Evolutionary conservation across 1,139 yeast genomes (phyloP), one percentile per base, ranked within the genome.

Genomic region (Zhuliangozyma parablackwelliae): DNA sequence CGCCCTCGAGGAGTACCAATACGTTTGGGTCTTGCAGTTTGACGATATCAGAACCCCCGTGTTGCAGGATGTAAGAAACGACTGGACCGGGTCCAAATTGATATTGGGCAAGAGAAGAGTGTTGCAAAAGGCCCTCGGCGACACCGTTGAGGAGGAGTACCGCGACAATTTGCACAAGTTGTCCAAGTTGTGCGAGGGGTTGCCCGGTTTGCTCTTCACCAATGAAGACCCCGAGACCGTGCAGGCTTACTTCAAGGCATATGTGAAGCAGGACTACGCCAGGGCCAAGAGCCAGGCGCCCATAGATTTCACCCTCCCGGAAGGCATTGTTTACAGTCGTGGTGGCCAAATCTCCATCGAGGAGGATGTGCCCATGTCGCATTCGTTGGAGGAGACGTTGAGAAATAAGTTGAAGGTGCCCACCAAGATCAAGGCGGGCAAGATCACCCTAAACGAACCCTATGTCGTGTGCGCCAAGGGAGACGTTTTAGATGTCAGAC

Each of bases 1-100:
- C 45, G 81, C 85, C 20, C 75, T 92, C 43, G 97, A 92, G 53
- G 71, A 76, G 36, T 84, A 68, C 64, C 78, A 78, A 54, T 87
- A 80, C 62, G 82, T 79, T 33, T 92, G 96, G 92, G 83, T 89
- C 27, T 77, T 94, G 49, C 78, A 81, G 47, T 78, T 92, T 45
- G 94, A 88, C 56, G 94, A 90, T 65, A 95, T 92, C 59, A 84
- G 98, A 66, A 94, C 96, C 44, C 95, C 96, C 39, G 96, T 90
- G 41, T 72, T 92, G 52, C 96, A 92, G 63, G 95, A 88, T 50
- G 82, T 92, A 43, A 80, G 98, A 70, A 75, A 78, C 32, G 95
- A 88, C 51, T 92, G 98, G 98, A 65, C 67, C 30, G 97, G 96
- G 9, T 87, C 96, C 30, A 83, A 88, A 59, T 70, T 90, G 46